Evolutionary conservation across 2,329 filamentous ascomycete species (phyloP).

Genomic region (Cercospora zeina): DNA sequence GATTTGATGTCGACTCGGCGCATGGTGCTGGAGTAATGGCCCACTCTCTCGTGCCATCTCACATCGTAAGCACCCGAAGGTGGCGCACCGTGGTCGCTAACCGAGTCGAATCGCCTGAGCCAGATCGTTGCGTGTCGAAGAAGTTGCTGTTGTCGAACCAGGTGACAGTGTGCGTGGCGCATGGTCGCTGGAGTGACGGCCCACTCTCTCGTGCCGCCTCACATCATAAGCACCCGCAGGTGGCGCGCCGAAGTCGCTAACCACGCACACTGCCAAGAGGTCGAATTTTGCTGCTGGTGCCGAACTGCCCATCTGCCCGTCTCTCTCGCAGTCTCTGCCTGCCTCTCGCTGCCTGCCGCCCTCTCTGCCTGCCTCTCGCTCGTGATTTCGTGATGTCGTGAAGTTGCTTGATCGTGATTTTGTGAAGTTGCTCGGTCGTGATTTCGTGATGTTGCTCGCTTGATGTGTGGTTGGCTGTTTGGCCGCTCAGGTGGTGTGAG

Average conservation of each 20-base stretch:
- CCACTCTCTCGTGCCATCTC: constrained; percentile 9
- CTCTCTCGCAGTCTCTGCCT: not conserved
- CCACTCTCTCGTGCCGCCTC: constrained; percentile 9
- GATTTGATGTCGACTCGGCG: not conserved
- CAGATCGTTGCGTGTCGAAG: not conserved
- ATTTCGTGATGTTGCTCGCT: no score
- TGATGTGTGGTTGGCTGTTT: not conserved
- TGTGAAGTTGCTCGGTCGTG: not conserved
- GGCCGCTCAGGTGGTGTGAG: not conserved
- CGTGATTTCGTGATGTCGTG: not conserved
- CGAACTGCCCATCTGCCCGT: not conserved
- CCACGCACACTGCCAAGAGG: constrained; percentile 8
- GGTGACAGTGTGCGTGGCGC: not conserved
- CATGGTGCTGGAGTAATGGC: constrained; percentile 9
- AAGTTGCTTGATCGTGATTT: not conserved
- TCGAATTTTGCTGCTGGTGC: not conserved
- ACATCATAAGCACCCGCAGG: constrained; percentile 11
- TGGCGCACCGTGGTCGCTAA: constrained; percentile 5
- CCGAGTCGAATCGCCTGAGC: not conserved
- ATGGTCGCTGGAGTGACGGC: constrained; percentile 9
- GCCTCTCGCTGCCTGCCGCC: constrained; percentile 4
- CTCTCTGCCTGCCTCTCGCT: not conserved
- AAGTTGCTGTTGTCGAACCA: not conserved
- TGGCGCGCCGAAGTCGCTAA: constrained; percentile 12
- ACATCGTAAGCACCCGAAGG: constrained; percentile 12